Base-by-base conservation (phyloP, 2,329 filamentous ascomycete species). In the Stromatinia cepivora region DNA sequence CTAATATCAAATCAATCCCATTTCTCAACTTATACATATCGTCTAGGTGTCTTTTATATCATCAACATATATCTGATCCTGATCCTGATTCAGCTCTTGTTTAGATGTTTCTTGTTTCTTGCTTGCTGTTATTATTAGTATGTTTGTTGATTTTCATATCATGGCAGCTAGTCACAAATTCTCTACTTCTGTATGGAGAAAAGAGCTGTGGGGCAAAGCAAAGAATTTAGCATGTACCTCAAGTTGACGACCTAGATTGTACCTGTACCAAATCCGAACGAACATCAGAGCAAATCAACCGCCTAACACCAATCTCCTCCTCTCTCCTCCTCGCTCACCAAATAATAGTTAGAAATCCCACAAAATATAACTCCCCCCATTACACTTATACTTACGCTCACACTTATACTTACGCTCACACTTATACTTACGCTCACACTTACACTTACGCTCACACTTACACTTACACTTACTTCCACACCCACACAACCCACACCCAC, bases 201-300 rank as follows among this genome's bases (percentile, higher is more conserved):
- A 46, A 46, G 61, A 52, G 46, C 34, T 63, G 59, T 42, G 59
- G 59, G 59, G 34, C 45, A 22, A 61, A 61, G 58, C 58, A 61
- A 61, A 61, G 15, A 31, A 31, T 9, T 31, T 28, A 53, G n/a
- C 25, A 31, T 54, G 42, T 25, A 62, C 34, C 20, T 39, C 61
- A 52, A 64, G 61, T 39, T 64, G 34, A 64, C 31, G 56, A 58
- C 46, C 34, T 61, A 61, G 39, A 46, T 53, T 64, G 15, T 64
- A 64, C 61, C 61, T 64, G 15, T 64, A 64, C 61, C 61, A 64
- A 52, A 64, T 52, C 46, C 61, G 61, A 64, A 39, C 22, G 61
- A 50, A 25, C 45, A 36, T 63, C 46, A 63, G 46, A 64, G 61
- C 61, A 52, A 64, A 64, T 64, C 31, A 39, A 52, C 34, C 31